Percentiles rank a stretch among this genome's conserved stretches.
Conservation (phyloP, 2,329 filamentous ascomycete species). For the Ophiostoma perfectum region DNA sequence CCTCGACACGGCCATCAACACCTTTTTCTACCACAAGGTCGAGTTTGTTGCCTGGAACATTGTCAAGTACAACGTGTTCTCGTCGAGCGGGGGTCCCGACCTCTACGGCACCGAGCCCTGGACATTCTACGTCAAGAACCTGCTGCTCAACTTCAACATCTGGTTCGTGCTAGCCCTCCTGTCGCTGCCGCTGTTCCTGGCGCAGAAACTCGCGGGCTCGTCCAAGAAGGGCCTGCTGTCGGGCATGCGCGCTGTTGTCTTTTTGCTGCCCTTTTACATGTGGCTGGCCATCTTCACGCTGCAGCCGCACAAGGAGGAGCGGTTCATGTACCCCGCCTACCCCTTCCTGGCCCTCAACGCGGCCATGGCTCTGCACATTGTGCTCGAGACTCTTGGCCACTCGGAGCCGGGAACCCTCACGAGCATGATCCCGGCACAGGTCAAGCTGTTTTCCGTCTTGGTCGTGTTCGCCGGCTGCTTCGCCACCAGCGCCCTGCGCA, state of each 20-base stretch:
- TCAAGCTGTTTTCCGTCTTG: slow-evolving; percentile 64
- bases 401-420: slow-evolving; percentile 60
- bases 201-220: slow-evolving; percentile 63
- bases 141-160: slow-evolving; percentile 89
- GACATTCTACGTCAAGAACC: slow-evolving; percentile 92
- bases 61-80: slow-evolving; percentile 91
- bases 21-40: slow-evolving; percentile 77
- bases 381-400: slow-evolving; percentile 69
- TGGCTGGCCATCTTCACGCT: slow-evolving; percentile 88
- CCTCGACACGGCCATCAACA: slow-evolving; percentile 66
- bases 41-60: slow-evolving; percentile 85
- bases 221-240: slow-evolving; percentile 61
- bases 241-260: slow-evolving; percentile 68
- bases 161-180: slow-evolving; percentile 80
- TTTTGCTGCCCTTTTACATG: slow-evolving; percentile 82
- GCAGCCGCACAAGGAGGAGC: slow-evolving; percentile 95
- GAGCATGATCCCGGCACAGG: slow-evolving; percentile 64
- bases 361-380: slow-evolving; percentile 73
- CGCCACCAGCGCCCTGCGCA: slow-evolving; percentile 60
- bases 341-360: slow-evolving; percentile 86
- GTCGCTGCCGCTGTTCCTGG: slow-evolving; percentile 66
- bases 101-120: slow-evolving; percentile 95
- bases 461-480: slow-evolving; percentile 21
- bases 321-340: slow-evolving; percentile 97
- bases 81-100: slow-evolving; percentile 72